Percentiles rank a stretch among this genome's conserved stretches.
These are phyloP conservation scores for Metschnikowia kofuensis DNA, from an alignment of 805 yeast species.

Conservation along the genomic window DNA sequence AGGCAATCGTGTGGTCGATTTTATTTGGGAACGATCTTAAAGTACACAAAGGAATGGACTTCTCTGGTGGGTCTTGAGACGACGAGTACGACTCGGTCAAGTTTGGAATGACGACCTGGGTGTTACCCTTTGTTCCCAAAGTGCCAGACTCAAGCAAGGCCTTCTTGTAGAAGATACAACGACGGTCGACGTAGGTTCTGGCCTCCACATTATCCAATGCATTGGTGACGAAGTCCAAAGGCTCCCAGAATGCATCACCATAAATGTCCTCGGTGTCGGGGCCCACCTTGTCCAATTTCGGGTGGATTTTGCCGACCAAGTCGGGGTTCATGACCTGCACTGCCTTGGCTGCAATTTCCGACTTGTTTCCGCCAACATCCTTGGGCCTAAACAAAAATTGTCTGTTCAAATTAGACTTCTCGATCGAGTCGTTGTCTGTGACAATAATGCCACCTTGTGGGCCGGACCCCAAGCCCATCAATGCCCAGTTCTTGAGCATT, in stretches of 20 bases:
- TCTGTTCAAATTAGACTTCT: slow-evolving; percentile 92
- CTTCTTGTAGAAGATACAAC: slow-evolving; percentile 89
- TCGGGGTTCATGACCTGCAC: slow-evolving; percentile 85
- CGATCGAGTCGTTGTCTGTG: slow-evolving; percentile 94
- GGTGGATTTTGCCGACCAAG: slow-evolving; percentile 69
- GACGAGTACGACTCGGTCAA: slow-evolving; percentile 95
- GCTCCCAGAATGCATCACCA: slow-evolving; percentile 80
- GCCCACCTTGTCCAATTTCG: slow-evolving; percentile 86
- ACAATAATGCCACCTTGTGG: slow-evolving; percentile 79
- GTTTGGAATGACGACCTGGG: slow-evolving; percentile 92
- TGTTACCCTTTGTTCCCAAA: slow-evolving; percentile 96
- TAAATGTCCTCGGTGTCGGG: slow-evolving; percentile 87
- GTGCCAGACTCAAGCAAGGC: slow-evolving; percentile 96
- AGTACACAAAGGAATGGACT: slow-evolving; percentile 95
- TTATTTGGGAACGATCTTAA: slow-evolving; percentile 96
- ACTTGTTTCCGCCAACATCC: slow-evolving; percentile 89
- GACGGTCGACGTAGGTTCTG: slow-evolving; percentile 94
- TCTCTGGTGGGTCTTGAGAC: slow-evolving; percentile 98
- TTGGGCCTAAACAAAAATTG: slow-evolving; percentile 93
- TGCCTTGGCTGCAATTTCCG: slow-evolving; percentile 86
- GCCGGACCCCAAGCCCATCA: slow-evolving; percentile 93
- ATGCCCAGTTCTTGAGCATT: slow-evolving; percentile 97
- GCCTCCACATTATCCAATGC: slow-evolving; percentile 98
- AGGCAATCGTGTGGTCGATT: slow-evolving; percentile 98
- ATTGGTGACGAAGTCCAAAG: slow-evolving; percentile 86